phyloP scores from a whole-genome alignment of 2,329 filamentous ascomycete species.

The Fusarium xylarioides region DNA sequence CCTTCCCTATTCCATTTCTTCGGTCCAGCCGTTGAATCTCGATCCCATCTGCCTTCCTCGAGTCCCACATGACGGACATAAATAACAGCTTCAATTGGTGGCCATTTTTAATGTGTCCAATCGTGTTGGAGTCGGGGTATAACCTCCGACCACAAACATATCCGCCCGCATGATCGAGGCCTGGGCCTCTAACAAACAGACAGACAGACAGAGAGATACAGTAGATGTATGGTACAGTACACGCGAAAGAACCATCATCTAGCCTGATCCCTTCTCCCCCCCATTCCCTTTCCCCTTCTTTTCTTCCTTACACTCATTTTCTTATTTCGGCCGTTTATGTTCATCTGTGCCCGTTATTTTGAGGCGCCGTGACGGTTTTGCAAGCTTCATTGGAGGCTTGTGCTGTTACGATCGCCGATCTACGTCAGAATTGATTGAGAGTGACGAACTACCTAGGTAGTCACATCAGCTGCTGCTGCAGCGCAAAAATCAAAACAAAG shows the following conservation, averaged over 20 bases:
- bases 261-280: not conserved
- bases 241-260: not conserved
- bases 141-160: constrained; percentile 14
- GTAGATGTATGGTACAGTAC: not conserved
- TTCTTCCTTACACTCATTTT: not conserved
- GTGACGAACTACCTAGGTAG: not conserved
- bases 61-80: constrained; percentile 14
- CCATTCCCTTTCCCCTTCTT: not conserved
- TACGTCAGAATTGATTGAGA: constrained; percentile 10
- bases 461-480: not conserved
- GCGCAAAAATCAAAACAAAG: constrained; percentile 1
- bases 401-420: constrained; percentile 16
- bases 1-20: constrained; percentile 6
- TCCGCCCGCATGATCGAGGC: constrained; percentile 2
- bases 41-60: constrained; percentile 15
- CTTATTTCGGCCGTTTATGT: not conserved
- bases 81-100: constrained; percentile 4
- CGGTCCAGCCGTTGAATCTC: constrained; percentile 22
- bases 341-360: constrained; percentile 6
- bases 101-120: not conserved
- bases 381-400: constrained; percentile 20
- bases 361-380: constrained; percentile 1
- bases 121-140: constrained; percentile 13
- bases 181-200: not conserved
- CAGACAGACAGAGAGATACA: not conserved